phyloP scores from a whole-genome alignment of 1,139 yeast genomes.

The Debaryomyces subglobosus region DNA sequence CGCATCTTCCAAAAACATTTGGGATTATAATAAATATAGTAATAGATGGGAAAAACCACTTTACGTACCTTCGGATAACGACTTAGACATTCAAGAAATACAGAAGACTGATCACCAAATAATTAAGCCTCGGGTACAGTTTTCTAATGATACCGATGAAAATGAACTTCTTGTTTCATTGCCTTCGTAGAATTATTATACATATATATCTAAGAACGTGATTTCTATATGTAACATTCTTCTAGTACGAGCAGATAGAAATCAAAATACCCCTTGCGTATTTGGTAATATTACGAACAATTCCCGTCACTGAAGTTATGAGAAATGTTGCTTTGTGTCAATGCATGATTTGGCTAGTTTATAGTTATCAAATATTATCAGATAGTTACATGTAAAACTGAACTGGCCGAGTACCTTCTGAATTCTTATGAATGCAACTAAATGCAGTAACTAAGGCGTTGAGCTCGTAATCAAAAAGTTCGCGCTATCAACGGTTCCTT shows the following conservation, averaged over 20 bases:
- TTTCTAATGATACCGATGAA: constrained; percentile 22
- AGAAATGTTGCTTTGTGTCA: neutral
- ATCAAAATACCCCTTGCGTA: neutral
- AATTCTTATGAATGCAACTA: no score
- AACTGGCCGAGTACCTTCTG: neutral
- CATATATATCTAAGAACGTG: neutral
- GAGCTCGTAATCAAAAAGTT: neutral
- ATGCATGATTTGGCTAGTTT: neutral
- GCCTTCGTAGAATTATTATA: constrained; percentile 11
- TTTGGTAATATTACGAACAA: no score
- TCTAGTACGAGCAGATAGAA: neutral
- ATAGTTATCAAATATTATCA: neutral
- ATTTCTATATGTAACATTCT: neutral
- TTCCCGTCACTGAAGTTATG: no score
- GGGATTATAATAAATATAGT: constrained; percentile 62
- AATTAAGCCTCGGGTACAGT: constrained; percentile 23
- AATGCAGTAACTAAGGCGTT: neutral
- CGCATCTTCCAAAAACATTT: constrained; percentile 28
- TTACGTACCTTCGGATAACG: constrained; percentile 25
- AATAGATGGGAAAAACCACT: constrained; percentile 56
- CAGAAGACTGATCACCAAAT: neutral
- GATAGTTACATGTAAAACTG: neutral
- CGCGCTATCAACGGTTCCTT: neutral
- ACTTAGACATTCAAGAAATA: neutral
- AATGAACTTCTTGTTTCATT: constrained; percentile 26